Evolutionary conservation across 257 asterid species (phyloP).

Genomic region (Ballota nigra): DNA sequence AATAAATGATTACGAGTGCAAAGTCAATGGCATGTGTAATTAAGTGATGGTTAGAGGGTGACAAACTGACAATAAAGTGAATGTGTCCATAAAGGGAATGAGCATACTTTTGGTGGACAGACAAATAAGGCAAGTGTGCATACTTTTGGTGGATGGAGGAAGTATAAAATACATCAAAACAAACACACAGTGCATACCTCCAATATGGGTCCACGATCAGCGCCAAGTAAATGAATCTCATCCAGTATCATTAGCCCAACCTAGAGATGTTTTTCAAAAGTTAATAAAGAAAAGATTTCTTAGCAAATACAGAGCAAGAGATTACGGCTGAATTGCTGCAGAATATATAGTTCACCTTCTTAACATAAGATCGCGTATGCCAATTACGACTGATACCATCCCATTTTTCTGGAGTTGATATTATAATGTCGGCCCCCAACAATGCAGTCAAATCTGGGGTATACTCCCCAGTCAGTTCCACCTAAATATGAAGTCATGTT

Average conservation of each 20-base stretch:
- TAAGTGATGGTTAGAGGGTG: too few species aligned
- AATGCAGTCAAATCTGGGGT: conserved; percentile 89
- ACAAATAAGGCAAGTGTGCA: too few species aligned
- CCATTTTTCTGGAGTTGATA: conserved; percentile 99
- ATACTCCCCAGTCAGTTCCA: conserved; percentile 98
- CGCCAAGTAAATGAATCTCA: conserved; percentile 98
- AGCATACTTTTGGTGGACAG: too few species aligned
- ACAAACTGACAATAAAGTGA: too few species aligned
- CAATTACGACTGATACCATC: conserved; percentile 99
- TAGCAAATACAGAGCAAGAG: not conserved
- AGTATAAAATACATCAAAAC: conserved; percentile 7
- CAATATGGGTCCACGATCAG: conserved; percentile 99
- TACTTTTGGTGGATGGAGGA: too few species aligned
- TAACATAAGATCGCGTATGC: conserved; percentile 92
- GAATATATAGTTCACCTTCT: conserved; percentile 56
- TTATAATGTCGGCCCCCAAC: conserved; percentile 83
- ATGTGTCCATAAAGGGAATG: too few species aligned
- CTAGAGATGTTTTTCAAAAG: conserved; percentile 34
- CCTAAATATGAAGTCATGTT: conserved; percentile 52
- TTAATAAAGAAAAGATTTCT: not conserved
- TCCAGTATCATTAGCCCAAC: conserved; percentile 97
- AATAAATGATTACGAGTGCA: not conserved
- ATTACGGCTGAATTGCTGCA: conserved; percentile 16
- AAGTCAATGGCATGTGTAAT: too few species aligned
- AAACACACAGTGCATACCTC: conserved; percentile 57